Evolutionary conservation across 768 basidiomycete genomes (phyloP).

Genomic region (Lactarius indigo): DNA sequence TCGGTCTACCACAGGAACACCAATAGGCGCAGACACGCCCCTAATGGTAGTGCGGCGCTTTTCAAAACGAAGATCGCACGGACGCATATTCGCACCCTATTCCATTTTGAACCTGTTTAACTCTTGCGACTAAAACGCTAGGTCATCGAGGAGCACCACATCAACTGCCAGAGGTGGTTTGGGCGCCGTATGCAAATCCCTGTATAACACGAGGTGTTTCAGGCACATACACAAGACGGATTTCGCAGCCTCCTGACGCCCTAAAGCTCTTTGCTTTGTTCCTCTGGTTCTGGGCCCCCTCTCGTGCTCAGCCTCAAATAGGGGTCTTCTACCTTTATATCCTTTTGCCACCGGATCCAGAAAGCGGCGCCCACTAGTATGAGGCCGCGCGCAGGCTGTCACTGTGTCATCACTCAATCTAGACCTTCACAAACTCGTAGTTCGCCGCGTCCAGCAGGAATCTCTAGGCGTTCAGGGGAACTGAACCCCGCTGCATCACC

Average conservation of each 20-base stretch:
- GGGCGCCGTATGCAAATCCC: not conserved
- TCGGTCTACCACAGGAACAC: not conserved
- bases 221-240: not conserved
- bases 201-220: not conserved
- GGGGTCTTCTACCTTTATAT: not conserved
- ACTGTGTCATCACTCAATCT: not conserved
- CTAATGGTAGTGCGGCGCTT: not conserved
- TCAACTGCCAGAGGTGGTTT: not conserved
- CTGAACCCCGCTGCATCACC: not conserved
- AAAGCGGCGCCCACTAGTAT: not conserved
- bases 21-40: not conserved
- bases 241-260: not conserved
- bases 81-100: too few species aligned
- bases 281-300: not conserved
- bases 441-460: not conserved
- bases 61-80: too few species aligned
- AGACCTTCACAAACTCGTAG: not conserved
- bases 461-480: not conserved
- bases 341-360: not conserved
- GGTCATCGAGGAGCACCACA: not conserved
- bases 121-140: not conserved
- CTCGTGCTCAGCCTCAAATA: not conserved
- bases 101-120: not conserved
- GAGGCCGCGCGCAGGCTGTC: not conserved
- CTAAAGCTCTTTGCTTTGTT: not conserved